phyloP scores from a whole-genome alignment of 1,284 basidiomycete species.

The Xanthoconium separans region DNA sequence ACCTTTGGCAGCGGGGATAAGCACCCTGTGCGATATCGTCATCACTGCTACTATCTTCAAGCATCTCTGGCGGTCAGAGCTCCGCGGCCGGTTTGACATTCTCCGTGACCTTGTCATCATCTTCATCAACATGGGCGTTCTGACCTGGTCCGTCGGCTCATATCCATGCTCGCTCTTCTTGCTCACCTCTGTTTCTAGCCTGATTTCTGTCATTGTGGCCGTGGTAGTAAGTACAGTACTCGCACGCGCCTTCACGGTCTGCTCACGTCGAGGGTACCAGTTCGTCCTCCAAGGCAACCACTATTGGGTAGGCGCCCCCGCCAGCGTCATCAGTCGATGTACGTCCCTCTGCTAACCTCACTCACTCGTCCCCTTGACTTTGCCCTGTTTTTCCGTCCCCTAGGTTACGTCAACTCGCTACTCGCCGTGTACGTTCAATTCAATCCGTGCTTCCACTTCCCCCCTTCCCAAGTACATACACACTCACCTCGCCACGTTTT shows the following conservation, averaged over 20 bases:
- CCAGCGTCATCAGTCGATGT: constrained; percentile 10
- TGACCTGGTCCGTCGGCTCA: constrained; percentile 10
- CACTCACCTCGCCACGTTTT: not conserved
- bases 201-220: constrained; percentile 6
- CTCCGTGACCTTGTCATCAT: constrained; percentile 10
- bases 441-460: too few species aligned
- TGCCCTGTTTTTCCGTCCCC: too few species aligned
- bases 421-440: constrained; percentile 9
- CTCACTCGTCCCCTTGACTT: not conserved
- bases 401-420: constrained; percentile 16
- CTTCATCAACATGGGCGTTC: constrained; percentile 14
- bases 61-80: constrained; percentile 13
- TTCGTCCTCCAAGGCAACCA: constrained; percentile 2
- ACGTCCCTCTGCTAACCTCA: not conserved
- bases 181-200: not conserved
- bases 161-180: too few species aligned
- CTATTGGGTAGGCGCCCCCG: constrained; percentile 13
- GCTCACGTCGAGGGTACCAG: not conserved
- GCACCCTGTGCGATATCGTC: constrained; percentile 11
- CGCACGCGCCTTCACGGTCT: not conserved
- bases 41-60: constrained; percentile 14
- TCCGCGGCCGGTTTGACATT: not conserved
- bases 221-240: constrained; percentile 11
- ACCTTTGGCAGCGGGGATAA: constrained; percentile 1
- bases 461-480: too few species aligned